Evolutionary conservation across 2,329 filamentous ascomycete species (phyloP).

Genomic region (Berkeleyomyces rouxiae): DNA sequence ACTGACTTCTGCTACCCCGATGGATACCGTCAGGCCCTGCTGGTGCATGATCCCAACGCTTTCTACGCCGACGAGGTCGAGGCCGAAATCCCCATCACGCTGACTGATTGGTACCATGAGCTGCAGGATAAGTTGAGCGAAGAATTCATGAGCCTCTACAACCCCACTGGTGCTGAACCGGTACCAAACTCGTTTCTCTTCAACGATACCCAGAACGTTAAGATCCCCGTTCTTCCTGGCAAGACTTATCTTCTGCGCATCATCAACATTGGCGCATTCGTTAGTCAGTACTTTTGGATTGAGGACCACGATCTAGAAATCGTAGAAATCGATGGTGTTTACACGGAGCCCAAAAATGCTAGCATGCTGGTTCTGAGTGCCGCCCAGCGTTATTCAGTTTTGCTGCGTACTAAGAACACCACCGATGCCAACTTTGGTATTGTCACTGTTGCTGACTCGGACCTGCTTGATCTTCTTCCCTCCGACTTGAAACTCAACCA

Average conservation of each 20-base stretch:
- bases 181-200: conserved; percentile 36
- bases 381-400: conserved; percentile 32
- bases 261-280: conserved; percentile 36
- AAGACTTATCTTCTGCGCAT: conserved; percentile 38
- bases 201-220: conserved; percentile 31
- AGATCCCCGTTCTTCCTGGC: conserved; percentile 28
- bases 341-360: conserved; percentile 28
- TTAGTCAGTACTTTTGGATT: conserved; percentile 30
- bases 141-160: conserved; percentile 29
- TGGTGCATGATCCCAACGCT: conserved; percentile 35
- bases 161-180: conserved; percentile 36
- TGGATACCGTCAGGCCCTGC: conserved; percentile 38
- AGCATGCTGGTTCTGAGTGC: conserved; percentile 29
- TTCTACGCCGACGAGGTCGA: conserved; percentile 33
- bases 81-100: conserved; percentile 36
- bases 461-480: conserved; percentile 27
- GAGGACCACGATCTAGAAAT: conserved; percentile 24
- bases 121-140: conserved; percentile 32
- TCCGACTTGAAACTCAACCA: conserved; percentile 31
- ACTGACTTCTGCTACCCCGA: conserved; percentile 36
- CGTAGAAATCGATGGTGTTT: conserved; percentile 34
- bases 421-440: conserved; percentile 32
- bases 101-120: conserved; percentile 45
- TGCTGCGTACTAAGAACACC: conserved; percentile 30
- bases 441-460: conserved; percentile 15